A percentile compares a stretch with the other conserved stretches of the same genome.
phyloP scores from a whole-genome alignment of 805 yeast genomes.

The Candida oleophila region DNA sequence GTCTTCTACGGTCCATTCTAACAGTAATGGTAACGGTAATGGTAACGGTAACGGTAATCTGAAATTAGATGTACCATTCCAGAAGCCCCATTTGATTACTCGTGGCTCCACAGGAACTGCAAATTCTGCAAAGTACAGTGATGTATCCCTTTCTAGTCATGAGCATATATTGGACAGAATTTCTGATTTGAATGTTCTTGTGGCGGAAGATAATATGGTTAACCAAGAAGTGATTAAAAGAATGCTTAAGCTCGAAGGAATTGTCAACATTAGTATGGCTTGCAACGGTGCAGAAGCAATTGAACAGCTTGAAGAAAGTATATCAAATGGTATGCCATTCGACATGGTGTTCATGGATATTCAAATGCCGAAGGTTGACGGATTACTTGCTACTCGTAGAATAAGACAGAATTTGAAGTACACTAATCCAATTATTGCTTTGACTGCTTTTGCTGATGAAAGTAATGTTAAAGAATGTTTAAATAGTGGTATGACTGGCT shows the following conservation, averaged over 20 bases:
- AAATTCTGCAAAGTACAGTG: conserved; percentile 25
- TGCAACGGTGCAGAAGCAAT: conserved; percentile 92
- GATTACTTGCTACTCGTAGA: conserved; percentile 75
- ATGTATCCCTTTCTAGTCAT: conserved; percentile 1
- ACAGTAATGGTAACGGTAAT: neutral
- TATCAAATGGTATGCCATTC: conserved; percentile 41
- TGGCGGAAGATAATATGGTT: conserved; percentile 92
- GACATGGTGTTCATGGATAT: conserved; percentile 94
- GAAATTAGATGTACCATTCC: conserved; percentile 20
- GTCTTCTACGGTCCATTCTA: neutral
- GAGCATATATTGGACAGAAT: conserved; percentile 20
- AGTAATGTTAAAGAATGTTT: conserved; percentile 83
- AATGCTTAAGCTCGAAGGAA: conserved; percentile 85
- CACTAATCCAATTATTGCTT: conserved; percentile 80
- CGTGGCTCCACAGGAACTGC: conserved; percentile 55
- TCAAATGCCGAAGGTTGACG: conserved; percentile 95
- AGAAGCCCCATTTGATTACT: conserved; percentile 45
- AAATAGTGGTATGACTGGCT: conserved; percentile 90
- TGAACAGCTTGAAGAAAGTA: conserved; percentile 53
- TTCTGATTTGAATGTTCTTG: conserved; percentile 54
- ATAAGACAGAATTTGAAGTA: conserved; percentile 65
- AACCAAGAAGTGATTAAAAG: conserved; percentile 92
- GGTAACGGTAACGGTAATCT: neutral
- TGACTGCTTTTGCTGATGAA: conserved; percentile 94
- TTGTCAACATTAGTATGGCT: conserved; percentile 69